These are phyloP conservation scores for Retiboletus fuscus DNA, from an alignment of 1,284 basidiomycete species.

Conservation along the genomic window DNA sequence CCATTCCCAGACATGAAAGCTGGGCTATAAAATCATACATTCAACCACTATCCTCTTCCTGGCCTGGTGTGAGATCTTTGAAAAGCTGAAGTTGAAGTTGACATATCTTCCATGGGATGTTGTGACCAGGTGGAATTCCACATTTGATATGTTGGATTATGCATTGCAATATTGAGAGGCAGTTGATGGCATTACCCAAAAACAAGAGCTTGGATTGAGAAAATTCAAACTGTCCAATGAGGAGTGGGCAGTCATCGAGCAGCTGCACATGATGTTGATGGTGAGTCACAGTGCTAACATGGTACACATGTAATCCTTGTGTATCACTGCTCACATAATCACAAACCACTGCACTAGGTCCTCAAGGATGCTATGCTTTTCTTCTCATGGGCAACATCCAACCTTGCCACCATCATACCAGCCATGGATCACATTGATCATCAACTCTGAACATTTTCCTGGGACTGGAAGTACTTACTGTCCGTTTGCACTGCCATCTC, in stretches of 20 bases:
- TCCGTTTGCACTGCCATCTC: neutral
- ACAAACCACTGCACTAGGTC: neutral
- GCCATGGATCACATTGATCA: constrained; percentile 1
- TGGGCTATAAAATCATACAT: neutral
- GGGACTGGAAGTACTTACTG: neutral
- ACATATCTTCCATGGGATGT: neutral
- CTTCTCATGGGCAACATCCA: neutral
- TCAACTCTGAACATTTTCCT: neutral
- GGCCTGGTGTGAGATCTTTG: neutral
- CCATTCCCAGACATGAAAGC: neutral
- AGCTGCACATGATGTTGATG: neutral
- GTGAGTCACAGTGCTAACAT: no score
- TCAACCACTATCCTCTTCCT: neutral
- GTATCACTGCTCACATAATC: neutral
- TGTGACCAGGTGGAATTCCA: neutral
- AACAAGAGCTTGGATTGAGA: neutral
- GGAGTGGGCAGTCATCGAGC: neutral
- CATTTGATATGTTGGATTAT: neutral
- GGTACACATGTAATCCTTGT: neutral
- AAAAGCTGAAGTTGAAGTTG: neutral
- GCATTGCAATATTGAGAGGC: neutral
- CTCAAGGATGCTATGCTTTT: neutral
- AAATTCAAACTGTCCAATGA: neutral
- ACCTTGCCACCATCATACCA: neutral
- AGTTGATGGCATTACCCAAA: neutral